Evolutionary conservation across 129 eudicot species (phyloP), one percentile per base, ranked within the genome.

Genomic region (Apium graveolens): DNA sequence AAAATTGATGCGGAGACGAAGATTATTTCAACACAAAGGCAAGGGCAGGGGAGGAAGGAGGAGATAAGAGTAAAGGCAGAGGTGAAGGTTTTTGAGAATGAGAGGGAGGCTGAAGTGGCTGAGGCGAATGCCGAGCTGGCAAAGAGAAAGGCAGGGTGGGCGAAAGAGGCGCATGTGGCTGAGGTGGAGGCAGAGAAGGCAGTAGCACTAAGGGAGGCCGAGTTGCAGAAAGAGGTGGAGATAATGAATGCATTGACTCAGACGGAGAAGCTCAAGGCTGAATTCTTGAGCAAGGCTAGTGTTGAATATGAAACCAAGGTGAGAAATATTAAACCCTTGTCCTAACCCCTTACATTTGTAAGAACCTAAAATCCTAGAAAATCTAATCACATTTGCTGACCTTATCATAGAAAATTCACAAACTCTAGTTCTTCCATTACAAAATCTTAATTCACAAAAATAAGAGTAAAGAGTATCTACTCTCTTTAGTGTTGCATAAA

Each of bases 241-340:
- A 79, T 75, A 35, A 85, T 85, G 95, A 90, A 90, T 81, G 95
- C 95, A 4, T 72, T 90, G 85, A 87, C 95, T 21, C 84, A 70
- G 80, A 89, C 91, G 8, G 91, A 89, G 88, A 89, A 87, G 70
- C 86, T 89, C 4, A 87, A 87, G 87, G 93, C 93, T 1, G 91
- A 89, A 81, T 83, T 85, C 57, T 66, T 89, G 80, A 89, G 91
- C 53, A 89, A 87, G 76, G 93, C 93, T 37, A 89, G 93, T 27
- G 93, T 89, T 46, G 90, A 90, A 80, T 90, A 90, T 79, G 95
- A 90, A 72, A 90, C 88, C 73, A 87, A 87, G 91, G 91, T 90
- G 10, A 24, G 9, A 12, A 20, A 26, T 65, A 3, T 65, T 11
- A 29, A 29, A 65, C 17, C 21, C 38, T 26, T 31, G 63, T 65